Conservation (phyloP, 2,329 filamentous ascomycete species). For the Penicillium oxalicum region DNA sequence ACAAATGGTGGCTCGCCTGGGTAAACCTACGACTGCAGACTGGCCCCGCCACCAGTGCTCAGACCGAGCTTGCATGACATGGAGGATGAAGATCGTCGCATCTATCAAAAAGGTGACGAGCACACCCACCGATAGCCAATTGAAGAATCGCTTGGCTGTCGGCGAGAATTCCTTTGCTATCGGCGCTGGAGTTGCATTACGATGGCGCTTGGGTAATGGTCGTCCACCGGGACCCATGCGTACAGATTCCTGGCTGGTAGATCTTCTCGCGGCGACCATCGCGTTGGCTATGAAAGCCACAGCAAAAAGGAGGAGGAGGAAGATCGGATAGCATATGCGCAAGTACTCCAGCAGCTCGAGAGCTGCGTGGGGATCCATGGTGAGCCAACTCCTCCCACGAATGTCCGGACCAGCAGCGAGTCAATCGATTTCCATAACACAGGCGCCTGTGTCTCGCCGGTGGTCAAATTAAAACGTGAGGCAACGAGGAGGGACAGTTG, state of each 20-base stretch:
- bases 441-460: constrained; percentile 6
- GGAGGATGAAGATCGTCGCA: constrained; percentile 64
- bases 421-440: constrained; percentile 33
- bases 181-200: constrained; percentile 45
- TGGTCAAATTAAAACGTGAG: constrained; percentile 7
- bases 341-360: constrained; percentile 42
- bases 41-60: constrained; percentile 79
- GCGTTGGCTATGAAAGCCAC: constrained; percentile 57
- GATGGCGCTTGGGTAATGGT: constrained; percentile 64
- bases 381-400: constrained; percentile 18
- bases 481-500: constrained; percentile 3
- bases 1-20: neutral
- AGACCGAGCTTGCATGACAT: constrained; percentile 61
- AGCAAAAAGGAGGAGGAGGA: constrained; percentile 60
- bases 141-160: constrained; percentile 66
- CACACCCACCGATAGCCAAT: constrained; percentile 64
- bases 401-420: constrained; percentile 14
- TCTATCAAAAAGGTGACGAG: constrained; percentile 71
- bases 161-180: constrained; percentile 56
- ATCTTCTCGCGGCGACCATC: constrained; percentile 49
- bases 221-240: constrained; percentile 80
- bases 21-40: constrained; percentile 60
- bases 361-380: constrained; percentile 36
- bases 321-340: constrained; percentile 57
- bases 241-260: constrained; percentile 43